Conservation (phyloP, 305 asterid genomes). For the Lippia alba region DNA sequence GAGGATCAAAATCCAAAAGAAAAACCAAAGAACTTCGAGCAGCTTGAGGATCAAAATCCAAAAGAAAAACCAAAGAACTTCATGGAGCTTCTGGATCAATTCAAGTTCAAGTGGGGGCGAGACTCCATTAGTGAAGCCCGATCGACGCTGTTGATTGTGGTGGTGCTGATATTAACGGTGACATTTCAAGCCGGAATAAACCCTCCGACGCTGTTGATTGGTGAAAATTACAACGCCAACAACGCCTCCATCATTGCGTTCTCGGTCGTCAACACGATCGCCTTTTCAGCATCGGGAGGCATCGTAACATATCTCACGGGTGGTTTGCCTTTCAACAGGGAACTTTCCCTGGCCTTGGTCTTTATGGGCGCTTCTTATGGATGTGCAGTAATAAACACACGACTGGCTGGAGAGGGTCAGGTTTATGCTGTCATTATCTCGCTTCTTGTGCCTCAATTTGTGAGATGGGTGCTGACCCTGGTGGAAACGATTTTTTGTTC, state of each 20-base stretch:
- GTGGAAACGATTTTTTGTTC: neutral
- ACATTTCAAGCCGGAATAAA: conserved; percentile 9
- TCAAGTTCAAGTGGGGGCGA: neutral
- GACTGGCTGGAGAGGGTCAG: neutral
- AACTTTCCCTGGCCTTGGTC: neutral
- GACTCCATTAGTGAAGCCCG: conserved; percentile 4
- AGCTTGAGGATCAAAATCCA: neutral
- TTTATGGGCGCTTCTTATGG: neutral
- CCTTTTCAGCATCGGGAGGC: neutral
- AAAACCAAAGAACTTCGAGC: too few species aligned
- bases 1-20: too few species aligned
- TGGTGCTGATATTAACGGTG: neutral
- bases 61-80: conserved; percentile 7
- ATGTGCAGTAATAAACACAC: neutral
- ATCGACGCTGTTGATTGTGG: neutral
- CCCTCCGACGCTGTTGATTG: neutral
- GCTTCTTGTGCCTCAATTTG: neutral
- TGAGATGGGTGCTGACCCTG: neutral
- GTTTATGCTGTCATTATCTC: neutral
- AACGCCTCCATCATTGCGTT: neutral
- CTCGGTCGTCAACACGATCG: neutral
- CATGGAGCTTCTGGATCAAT: neutral
- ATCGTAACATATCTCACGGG: neutral
- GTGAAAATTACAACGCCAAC: neutral
- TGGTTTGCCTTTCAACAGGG: neutral